phyloP scores from a whole-genome alignment of 768 basidiomycete genomes.

The Tricholoma matsutake region DNA sequence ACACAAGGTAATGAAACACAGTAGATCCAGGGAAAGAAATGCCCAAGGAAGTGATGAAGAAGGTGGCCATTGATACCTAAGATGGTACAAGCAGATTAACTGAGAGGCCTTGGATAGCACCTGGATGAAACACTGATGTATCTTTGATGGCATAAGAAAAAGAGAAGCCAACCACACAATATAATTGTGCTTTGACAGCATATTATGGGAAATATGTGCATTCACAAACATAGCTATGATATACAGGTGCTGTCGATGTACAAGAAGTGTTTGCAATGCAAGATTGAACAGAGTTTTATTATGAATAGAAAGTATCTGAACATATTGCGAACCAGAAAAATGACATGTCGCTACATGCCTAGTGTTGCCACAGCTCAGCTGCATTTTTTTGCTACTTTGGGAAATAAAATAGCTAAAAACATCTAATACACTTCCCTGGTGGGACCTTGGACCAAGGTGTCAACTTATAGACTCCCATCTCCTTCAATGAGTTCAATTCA shows the following conservation, averaged over 20 bases:
- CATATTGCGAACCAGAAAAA: background rate
- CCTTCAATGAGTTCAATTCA: no score
- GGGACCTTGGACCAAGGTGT: no score
- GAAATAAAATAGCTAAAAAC: no score
- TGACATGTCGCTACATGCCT: background rate
- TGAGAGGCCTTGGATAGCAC: background rate
- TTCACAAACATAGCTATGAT: background rate
- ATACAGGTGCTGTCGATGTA: background rate
- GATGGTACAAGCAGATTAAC: background rate
- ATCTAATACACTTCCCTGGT: no score
- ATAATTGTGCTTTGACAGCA: background rate
- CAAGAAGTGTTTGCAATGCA: background rate
- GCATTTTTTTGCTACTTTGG: no score
- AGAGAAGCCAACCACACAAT: background rate
- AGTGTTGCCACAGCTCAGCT: no score
- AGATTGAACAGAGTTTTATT: background rate
- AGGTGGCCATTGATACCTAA: background rate
- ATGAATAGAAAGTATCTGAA: background rate
- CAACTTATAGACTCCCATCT: no score
- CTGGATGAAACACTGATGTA: background rate
- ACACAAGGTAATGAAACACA: background rate
- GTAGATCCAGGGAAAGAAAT: background rate
- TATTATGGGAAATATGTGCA: background rate
- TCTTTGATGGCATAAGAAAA: background rate
- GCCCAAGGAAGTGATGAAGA: background rate